phyloP scores from a whole-genome alignment of 805 yeast species.

The Peterozyma toletana region DNA sequence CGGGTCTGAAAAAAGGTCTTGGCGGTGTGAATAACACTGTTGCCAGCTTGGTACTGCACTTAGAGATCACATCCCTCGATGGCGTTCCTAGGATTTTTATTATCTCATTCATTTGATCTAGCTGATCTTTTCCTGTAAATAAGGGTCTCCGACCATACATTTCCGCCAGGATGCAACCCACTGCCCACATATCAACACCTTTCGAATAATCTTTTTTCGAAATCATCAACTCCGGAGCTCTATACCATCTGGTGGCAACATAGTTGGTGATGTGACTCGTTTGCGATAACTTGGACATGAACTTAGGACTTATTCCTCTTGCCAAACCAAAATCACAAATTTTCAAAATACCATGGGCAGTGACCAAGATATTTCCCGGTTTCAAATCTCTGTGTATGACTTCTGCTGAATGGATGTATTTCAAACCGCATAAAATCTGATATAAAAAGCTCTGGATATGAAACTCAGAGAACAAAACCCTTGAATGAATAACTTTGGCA shows the following conservation, averaged over 20 bases:
- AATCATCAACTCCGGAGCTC: constrained; percentile 86
- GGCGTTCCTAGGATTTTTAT: constrained; percentile 71
- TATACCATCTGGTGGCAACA: constrained; percentile 92
- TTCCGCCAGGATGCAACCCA: constrained; percentile 87
- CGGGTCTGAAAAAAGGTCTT: constrained; percentile 30
- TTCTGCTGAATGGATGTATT: constrained; percentile 86
- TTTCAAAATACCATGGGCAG: constrained; percentile 66
- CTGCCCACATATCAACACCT: constrained; percentile 86
- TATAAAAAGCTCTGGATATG: constrained; percentile 72
- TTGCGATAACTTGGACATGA: constrained; percentile 24
- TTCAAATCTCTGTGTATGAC: constrained; percentile 90
- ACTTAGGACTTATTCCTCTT: constrained; percentile 48
- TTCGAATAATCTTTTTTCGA: constrained; percentile 54
- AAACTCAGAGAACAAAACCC: constrained; percentile 74
- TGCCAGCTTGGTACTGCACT: constrained; percentile 39
- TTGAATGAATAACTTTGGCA: constrained; percentile 70
- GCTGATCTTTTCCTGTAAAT: constrained; percentile 67
- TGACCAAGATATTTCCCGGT: constrained; percentile 82
- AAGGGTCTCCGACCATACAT: constrained; percentile 74
- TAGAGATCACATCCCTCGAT: constrained; percentile 30
- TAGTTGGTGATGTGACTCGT: constrained; percentile 60
- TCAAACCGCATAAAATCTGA: constrained; percentile 80
- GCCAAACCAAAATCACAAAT: constrained; percentile 95
- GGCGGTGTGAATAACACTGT: constrained; percentile 39
- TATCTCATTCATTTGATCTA: constrained; percentile 67